Percentiles rank a stretch among this genome's conserved stretches.
Evolutionary conservation across 1,284 basidiomycete genomes (phyloP).

Genomic region (Agroathelia rolfsii): DNA sequence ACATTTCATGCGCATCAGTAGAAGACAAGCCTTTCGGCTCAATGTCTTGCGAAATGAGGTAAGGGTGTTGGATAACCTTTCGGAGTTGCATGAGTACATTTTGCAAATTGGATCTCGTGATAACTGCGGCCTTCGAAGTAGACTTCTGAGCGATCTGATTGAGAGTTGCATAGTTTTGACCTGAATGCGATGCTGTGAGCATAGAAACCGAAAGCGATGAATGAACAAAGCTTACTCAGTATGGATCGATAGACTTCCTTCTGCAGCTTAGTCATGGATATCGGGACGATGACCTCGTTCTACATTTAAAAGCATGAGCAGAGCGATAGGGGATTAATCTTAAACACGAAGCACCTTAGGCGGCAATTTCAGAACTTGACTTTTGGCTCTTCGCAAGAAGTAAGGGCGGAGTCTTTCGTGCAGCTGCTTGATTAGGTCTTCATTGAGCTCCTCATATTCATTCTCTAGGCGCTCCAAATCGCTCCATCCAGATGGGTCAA

Average conservation of each 20-base stretch:
- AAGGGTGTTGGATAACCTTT: conserved; percentile 84
- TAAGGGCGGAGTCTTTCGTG: conserved; percentile 79
- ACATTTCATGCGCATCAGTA: conserved; percentile 63
- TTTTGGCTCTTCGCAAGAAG: conserved; percentile 88
- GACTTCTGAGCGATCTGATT: conserved; percentile 41
- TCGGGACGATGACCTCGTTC: conserved; percentile 87
- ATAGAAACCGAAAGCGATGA: conserved; percentile 5
- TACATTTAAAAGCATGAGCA: conserved; percentile 21
- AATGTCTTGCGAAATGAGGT: conserved; percentile 74
- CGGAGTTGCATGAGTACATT: conserved; percentile 83
- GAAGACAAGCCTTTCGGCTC: conserved; percentile 61
- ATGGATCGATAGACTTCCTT: conserved; percentile 85
- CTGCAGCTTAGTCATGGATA: conserved; percentile 83
- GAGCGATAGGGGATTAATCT: not conserved
- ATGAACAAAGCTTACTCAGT: conserved; percentile 39
- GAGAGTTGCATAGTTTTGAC: conserved; percentile 59
- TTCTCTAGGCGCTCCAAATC: conserved; percentile 64
- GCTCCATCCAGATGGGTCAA: conserved; percentile 69
- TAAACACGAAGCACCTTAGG: conserved; percentile 49
- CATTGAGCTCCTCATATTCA: conserved; percentile 67
- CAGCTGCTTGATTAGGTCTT: conserved; percentile 70
- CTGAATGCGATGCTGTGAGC: conserved; percentile 28
- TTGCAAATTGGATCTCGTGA: conserved; percentile 46
- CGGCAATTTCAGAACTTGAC: conserved; percentile 85
- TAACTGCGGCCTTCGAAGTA: conserved; percentile 21